These are phyloP conservation scores for Firmiana major DNA, from an alignment of 345 rosid genomes.

Conservation along the genomic window DNA sequence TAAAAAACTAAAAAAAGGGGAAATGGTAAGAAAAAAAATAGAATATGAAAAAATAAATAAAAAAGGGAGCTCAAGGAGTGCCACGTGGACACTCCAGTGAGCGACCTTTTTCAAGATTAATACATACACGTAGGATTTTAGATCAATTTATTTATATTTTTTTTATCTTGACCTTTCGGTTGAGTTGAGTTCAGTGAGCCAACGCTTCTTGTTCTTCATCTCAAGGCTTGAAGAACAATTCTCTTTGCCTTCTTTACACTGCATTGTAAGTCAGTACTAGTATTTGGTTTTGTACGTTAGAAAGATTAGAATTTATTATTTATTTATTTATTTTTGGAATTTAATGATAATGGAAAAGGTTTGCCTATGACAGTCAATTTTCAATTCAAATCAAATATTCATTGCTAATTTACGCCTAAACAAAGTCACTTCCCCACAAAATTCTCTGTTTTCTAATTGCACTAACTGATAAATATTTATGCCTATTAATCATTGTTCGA, in stretches of 20 bases:
- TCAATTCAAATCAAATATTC: not conserved
- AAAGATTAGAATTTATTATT: not conserved
- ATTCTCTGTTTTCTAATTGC: not conserved
- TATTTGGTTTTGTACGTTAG: not conserved
- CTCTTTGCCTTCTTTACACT: not conserved
- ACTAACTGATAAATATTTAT: not conserved
- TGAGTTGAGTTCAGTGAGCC: not conserved
- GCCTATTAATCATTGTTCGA: not conserved
- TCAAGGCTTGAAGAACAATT: not conserved
- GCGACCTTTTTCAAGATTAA: too few relatives aligned
- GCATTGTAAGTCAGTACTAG: not conserved
- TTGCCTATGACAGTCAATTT: not conserved
- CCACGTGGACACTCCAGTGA: too few relatives aligned
- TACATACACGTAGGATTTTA: too few relatives aligned
- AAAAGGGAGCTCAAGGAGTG: too few relatives aligned
- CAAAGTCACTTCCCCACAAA: not conserved
- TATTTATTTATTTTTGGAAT: not conserved
- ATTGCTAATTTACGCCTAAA: not conserved
- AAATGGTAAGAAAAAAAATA: too few relatives aligned
- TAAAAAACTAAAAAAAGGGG: too few relatives aligned
- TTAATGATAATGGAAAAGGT: not conserved
- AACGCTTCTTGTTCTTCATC: not conserved
- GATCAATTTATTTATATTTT: too few relatives aligned
- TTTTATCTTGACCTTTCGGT: not conserved
- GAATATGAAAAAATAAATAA: too few relatives aligned